Percentiles rank a stretch among this genome's conserved stretches.
phyloP scores from a whole-genome alignment of 2,329 filamentous ascomycete genomes.

The Aspergillus quadrilineatus region DNA sequence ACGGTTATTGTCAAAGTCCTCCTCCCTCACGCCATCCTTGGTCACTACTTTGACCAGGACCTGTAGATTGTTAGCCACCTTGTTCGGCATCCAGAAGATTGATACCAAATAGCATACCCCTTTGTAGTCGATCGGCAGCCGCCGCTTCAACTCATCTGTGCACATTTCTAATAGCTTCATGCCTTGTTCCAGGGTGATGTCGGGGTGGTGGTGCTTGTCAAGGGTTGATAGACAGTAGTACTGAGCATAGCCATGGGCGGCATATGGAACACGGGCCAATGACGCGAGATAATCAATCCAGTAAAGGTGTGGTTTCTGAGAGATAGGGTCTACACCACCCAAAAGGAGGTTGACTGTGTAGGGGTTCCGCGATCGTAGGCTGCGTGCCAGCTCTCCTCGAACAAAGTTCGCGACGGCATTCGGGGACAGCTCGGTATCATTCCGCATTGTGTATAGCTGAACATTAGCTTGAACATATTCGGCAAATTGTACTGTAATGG shows the following conservation, averaged over 20 bases:
- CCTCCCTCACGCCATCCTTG: constrained; percentile 84
- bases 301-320: constrained; percentile 85
- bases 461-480: constrained; percentile 99
- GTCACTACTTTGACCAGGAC: constrained; percentile 82
- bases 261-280: constrained; percentile 84
- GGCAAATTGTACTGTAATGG: constrained; percentile 81
- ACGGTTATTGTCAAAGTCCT: constrained; percentile 81
- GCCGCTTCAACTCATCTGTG: constrained; percentile 93
- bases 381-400: constrained; percentile 85
- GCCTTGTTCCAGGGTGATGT: constrained; percentile 84
- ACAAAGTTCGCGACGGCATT: constrained; percentile 90
- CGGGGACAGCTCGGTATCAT: constrained; percentile 87
- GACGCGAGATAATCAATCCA: constrained; percentile 97
- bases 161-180: constrained; percentile 92
- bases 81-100: constrained; percentile 1
- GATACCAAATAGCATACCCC: constrained; percentile 59
- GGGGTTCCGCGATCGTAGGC: constrained; percentile 85
- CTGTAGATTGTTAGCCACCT: constrained; percentile 35
- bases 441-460: constrained; percentile 98
- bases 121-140: constrained; percentile 98
- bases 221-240: constrained; percentile 98
- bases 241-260: constrained; percentile 97
- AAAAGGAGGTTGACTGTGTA: constrained; percentile 97
- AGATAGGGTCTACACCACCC: constrained; percentile 89
- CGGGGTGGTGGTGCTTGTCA: constrained; percentile 97